Base-by-base conservation (phyloP, 148 eudicot genomes). In the Amaranthus hypochondriacus region DNA sequence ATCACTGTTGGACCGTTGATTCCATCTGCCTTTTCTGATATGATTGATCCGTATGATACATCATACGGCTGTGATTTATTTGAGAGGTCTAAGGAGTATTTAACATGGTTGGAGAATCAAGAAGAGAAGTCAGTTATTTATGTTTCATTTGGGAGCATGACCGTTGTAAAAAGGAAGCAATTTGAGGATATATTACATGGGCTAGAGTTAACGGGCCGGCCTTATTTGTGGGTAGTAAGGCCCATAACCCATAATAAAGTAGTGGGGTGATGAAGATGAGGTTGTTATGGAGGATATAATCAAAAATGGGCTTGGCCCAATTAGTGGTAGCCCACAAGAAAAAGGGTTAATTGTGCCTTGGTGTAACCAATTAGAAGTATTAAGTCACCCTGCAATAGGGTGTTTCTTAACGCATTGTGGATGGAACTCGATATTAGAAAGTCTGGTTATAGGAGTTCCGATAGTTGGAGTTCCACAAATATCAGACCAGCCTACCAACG, bases 181-280 rank as follows among this genome's bases (percentile, higher is more conserved):
- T 69, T 77, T 61, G 79, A 73, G 15, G 88, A 89, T 54, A 80
- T 89, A 43, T 64, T 75, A 4, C 65, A 70, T 2, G 87, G 87
- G 4, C 59, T 89, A n/a, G 28, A 73, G 2, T 73, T 62, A 15
- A 76, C 73, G n/a, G 63, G 48, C 0, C 48, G 79, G 9, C 86
- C 87, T 1, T 89, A 80, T 65, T 14, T 89, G 63, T 89, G 86
- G 90, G 87, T 83, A 5, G 71, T 81, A 4, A 50, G 87, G 68
- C 48, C 75, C 48, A 55, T 46, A 48, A 53, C 61, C 44, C 77
- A 64, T n/a, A 13, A 48, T 4, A 56, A 48, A 21, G n/a, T 74
- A 10, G 9, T 13, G 5, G 5, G 64, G 39, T 2, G 77, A 74
- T 6, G 83, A 74, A 14, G 77, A 78, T 58, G 74, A 55, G 43